phyloP scores from a whole-genome alignment of 2,329 filamentous ascomycete genomes.

The Aspergillus bombycis region DNA sequence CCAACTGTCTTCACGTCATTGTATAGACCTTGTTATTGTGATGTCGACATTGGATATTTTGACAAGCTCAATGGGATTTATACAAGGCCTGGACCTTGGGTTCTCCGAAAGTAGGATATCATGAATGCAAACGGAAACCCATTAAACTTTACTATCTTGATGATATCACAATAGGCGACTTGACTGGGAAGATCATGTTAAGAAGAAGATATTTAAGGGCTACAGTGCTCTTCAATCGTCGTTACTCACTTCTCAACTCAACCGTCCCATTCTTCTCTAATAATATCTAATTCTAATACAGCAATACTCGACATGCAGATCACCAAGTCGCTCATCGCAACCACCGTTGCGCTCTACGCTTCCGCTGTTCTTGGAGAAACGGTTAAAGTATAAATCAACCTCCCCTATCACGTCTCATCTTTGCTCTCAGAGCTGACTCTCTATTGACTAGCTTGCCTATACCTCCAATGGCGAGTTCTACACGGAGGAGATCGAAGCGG shows the following conservation, averaged over 20 bases:
- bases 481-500: neutral
- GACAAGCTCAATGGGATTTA: neutral
- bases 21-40: neutral
- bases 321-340: neutral
- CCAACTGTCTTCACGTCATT: neutral
- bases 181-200: neutral
- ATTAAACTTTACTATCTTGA: neutral
- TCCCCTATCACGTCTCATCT: neutral
- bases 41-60: neutral
- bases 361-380: neutral
- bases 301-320: neutral
- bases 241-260: neutral
- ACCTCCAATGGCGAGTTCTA: neutral
- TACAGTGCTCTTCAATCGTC: neutral
- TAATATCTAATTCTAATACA: neutral
- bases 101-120: neutral
- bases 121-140: neutral
- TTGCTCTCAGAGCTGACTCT: neutral
- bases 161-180: neutral
- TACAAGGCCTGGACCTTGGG: neutral
- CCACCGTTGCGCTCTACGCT: neutral
- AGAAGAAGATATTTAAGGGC: neutral
- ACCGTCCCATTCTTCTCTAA: neutral
- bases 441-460: neutral
- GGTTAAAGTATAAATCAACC: neutral